Evolutionary conservation across 2,329 filamentous ascomycete genomes (phyloP).

Genomic region (Microdochium trichocladiopsis): DNA sequence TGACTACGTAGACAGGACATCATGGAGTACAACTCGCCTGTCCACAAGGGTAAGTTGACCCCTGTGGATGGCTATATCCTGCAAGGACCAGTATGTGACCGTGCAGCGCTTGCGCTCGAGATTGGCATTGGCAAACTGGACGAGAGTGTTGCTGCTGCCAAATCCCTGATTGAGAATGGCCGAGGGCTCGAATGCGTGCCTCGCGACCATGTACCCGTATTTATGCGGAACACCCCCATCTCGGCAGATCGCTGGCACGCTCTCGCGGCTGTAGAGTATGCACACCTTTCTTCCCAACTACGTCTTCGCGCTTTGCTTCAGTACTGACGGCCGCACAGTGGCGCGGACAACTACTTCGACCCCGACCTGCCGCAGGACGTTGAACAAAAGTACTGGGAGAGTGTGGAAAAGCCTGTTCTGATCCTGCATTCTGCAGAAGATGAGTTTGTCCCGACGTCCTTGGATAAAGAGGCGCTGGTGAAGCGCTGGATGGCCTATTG

Average conservation of each 20-base stretch:
- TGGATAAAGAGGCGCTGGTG: constrained; percentile 53
- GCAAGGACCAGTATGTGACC: constrained; percentile 74
- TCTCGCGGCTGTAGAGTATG: constrained; percentile 42
- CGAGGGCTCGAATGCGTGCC: constrained; percentile 48
- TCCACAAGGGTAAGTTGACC: constrained; percentile 28
- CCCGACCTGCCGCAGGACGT: constrained; percentile 34
- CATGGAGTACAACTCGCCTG: constrained; percentile 43
- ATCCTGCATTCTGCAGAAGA: constrained; percentile 61
- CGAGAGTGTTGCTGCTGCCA: constrained; percentile 38
- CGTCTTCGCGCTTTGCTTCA: neutral
- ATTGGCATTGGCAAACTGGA: constrained; percentile 35
- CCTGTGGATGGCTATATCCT: constrained; percentile 70
- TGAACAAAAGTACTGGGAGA: constrained; percentile 58
- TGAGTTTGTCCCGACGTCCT: constrained; percentile 50
- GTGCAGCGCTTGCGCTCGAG: constrained; percentile 51
- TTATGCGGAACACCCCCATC: constrained; percentile 33
- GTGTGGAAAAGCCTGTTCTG: constrained; percentile 51
- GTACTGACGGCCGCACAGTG: constrained; percentile 28
- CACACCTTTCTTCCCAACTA: constrained; percentile 3
- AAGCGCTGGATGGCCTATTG: constrained; percentile 46
- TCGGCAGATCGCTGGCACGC: constrained; percentile 47
- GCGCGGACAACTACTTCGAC: constrained; percentile 75
- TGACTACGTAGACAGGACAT: constrained; percentile 35
- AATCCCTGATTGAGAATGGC: constrained; percentile 47
- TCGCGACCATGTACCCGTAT: constrained; percentile 29